Conservation (phyloP, 441 rosid genomes). For the Lepidium campestre region DNA sequence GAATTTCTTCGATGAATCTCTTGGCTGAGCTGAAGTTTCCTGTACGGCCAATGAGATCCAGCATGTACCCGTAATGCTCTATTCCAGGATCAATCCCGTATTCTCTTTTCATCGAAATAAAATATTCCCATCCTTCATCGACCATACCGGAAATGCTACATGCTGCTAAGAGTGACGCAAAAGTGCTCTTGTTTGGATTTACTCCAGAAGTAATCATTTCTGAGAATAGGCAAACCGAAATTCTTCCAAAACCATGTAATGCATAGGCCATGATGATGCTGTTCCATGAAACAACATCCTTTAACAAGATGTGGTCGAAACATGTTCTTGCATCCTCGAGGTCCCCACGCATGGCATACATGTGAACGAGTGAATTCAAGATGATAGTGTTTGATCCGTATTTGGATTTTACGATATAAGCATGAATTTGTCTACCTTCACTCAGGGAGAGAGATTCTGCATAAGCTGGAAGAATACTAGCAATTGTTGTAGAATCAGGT, state of each 20-base stretch:
- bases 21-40: slow-evolving; percentile 40
- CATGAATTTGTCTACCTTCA: slow-evolving; percentile 58
- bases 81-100: slow-evolving; percentile 53
- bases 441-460: slow-evolving; percentile 51
- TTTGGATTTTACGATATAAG: slow-evolving; percentile 35
- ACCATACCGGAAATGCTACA: slow-evolving; percentile 57
- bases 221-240: slow-evolving; percentile 36
- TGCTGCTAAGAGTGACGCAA: slow-evolving; percentile 47
- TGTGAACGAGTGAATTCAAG: slow-evolving; percentile 55
- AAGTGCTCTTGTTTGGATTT: slow-evolving; percentile 51
- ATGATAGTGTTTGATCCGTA: slow-evolving; percentile 35
- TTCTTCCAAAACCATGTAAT: slow-evolving; percentile 55
- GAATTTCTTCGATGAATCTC: slow-evolving; percentile 42
- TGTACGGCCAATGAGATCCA: slow-evolving; percentile 52
- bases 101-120: slow-evolving; percentile 40
- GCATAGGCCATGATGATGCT: slow-evolving; percentile 71
- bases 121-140: slow-evolving; percentile 50
- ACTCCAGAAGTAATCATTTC: slow-evolving; percentile 37
- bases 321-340: slow-evolving; percentile 45
- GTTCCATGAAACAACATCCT: slow-evolving; percentile 73
- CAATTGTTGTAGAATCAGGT: slow-evolving; percentile 53
- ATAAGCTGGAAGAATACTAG: slow-evolving; percentile 62
- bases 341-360: slow-evolving; percentile 70
- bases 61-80: slow-evolving; percentile 53
- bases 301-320: slow-evolving; percentile 37